These are phyloP conservation scores for Penicillium soppii DNA, from an alignment of 495 filamentous ascomycete species.

Conservation along the genomic window DNA sequence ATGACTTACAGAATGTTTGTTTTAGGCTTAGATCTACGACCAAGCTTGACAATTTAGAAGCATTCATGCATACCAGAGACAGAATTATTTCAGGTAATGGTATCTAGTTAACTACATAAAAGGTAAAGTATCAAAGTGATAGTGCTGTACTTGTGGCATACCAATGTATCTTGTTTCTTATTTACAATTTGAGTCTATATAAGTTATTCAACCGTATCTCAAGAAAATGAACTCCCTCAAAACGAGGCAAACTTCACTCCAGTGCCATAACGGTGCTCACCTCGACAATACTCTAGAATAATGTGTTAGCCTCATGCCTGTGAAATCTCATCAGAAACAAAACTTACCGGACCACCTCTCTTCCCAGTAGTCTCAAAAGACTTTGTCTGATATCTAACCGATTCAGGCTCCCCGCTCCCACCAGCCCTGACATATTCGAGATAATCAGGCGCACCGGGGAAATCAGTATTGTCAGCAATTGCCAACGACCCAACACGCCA, in stretches of 20 bases:
- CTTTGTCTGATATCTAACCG: constrained; percentile 22
- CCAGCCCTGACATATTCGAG: constrained; percentile 28
- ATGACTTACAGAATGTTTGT: no score
- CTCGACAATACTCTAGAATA: constrained; percentile 21
- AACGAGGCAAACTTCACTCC: constrained; percentile 5
- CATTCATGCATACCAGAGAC: no score
- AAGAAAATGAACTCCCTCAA: no score
- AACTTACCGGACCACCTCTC: constrained; percentile 17
- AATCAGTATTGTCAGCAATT: constrained; percentile 18
- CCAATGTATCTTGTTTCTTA: no score
- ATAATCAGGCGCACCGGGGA: constrained; percentile 28
- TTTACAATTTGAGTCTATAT: no score
- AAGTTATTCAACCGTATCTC: no score
- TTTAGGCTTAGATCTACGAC: no score
- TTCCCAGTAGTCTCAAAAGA: constrained; percentile 10
- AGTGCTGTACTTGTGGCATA: no score
- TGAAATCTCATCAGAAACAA: neutral
- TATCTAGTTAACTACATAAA: no score
- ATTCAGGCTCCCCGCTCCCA: constrained; percentile 11
- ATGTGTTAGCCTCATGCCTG: constrained; percentile 1
- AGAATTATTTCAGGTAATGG: no score
- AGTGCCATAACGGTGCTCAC: constrained; percentile 18
- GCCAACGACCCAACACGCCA: constrained; percentile 21
- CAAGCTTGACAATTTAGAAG: no score
- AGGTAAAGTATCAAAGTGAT: no score